Evolutionary conservation across 139 green algal genomes (phyloP).

Genomic region (Auxenochlorella protothecoides): DNA sequence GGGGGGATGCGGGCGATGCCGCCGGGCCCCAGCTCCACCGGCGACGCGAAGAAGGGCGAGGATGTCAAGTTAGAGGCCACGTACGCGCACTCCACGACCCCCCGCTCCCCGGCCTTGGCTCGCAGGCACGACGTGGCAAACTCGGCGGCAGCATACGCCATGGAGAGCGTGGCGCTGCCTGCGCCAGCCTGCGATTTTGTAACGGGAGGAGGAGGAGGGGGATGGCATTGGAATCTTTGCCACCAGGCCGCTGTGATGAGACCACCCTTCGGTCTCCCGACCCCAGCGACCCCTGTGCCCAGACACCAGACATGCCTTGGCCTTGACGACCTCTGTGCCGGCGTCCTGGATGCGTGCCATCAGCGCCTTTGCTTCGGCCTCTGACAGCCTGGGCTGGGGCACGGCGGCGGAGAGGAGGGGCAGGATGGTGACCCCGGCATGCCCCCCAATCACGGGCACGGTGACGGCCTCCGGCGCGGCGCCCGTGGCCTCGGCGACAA

Average conservation of each 20-base stretch:
- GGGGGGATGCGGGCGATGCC: slow-evolving; percentile 64
- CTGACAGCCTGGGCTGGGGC: slow-evolving; percentile 25
- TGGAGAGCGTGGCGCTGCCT: slow-evolving; percentile 89
- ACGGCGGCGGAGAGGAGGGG: slow-evolving; percentile 82
- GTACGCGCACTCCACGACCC: slow-evolving; percentile 75
- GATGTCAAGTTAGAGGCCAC: slow-evolving; percentile 41
- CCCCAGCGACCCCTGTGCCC: too few relatives aligned
- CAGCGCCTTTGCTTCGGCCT: slow-evolving; percentile 35
- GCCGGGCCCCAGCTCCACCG: slow-evolving; percentile 54
- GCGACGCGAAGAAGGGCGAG: slow-evolving; percentile 61
- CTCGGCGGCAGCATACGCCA: slow-evolving; percentile 81
- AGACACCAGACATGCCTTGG: slow-evolving; percentile 32
- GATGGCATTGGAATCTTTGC: too few relatives aligned
- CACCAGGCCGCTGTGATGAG: too few relatives aligned
- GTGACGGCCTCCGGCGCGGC: slow-evolving; percentile 65
- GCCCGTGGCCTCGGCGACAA: slow-evolving; percentile 54
- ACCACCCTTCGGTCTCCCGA: too few relatives aligned
- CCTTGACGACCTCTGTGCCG: slow-evolving; percentile 95
- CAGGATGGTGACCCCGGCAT: slow-evolving; percentile 96
- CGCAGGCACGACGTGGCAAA: slow-evolving; percentile 65
- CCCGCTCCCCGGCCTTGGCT: slow-evolving; percentile 53
- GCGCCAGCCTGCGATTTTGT: slow-evolving; percentile 43
- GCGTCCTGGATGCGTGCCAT: slow-evolving; percentile 88
- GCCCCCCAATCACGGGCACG: slow-evolving; percentile 94
- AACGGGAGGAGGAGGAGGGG: too few relatives aligned